Evolutionary conservation across 805 yeast genomes (phyloP).

Genomic region (Cyberlindnera sargentensis): DNA sequence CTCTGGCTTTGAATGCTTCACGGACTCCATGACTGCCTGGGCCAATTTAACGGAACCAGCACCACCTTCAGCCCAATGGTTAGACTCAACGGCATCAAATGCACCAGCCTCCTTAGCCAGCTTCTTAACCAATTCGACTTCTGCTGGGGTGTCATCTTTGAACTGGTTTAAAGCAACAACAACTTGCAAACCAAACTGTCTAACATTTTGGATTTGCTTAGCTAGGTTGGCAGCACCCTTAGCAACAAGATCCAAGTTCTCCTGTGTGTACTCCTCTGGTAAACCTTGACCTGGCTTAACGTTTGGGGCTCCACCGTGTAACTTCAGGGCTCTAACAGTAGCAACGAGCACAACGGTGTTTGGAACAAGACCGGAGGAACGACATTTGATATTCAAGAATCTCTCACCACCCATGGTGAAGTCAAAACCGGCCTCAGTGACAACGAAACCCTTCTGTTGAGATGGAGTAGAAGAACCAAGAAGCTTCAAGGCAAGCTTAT

Average conservation of each 20-base stretch:
- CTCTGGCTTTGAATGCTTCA: conserved; percentile 35
- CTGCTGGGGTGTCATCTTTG: conserved; percentile 64
- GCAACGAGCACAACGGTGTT: conserved; percentile 78
- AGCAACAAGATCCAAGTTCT: conserved; percentile 60
- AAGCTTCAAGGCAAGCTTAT: conserved; percentile 71
- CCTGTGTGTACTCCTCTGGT: conserved; percentile 66
- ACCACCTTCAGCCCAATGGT: conserved; percentile 89
- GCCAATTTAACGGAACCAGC: conserved; percentile 73
- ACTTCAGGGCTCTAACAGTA: conserved; percentile 75
- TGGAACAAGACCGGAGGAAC: conserved; percentile 74
- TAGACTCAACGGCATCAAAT: conserved; percentile 66
- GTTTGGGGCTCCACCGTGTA: conserved; percentile 87
- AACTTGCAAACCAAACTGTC: conserved; percentile 66
- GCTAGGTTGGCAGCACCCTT: conserved; percentile 70
- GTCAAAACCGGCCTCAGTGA: conserved; percentile 86
- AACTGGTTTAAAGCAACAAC: conserved; percentile 79
- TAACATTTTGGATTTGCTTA: conserved; percentile 71
- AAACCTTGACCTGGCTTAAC: conserved; percentile 80
- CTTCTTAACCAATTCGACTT: conserved; percentile 60
- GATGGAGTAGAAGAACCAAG: conserved; percentile 57
- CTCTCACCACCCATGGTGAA: conserved; percentile 92
- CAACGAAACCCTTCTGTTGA: conserved; percentile 64
- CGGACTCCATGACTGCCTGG: conserved; percentile 57
- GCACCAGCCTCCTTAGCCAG: conserved; percentile 76
- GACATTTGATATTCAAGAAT: conserved; percentile 74